Conservation (phyloP, 805 yeast species). For the Cyberlindnera japonica region DNA sequence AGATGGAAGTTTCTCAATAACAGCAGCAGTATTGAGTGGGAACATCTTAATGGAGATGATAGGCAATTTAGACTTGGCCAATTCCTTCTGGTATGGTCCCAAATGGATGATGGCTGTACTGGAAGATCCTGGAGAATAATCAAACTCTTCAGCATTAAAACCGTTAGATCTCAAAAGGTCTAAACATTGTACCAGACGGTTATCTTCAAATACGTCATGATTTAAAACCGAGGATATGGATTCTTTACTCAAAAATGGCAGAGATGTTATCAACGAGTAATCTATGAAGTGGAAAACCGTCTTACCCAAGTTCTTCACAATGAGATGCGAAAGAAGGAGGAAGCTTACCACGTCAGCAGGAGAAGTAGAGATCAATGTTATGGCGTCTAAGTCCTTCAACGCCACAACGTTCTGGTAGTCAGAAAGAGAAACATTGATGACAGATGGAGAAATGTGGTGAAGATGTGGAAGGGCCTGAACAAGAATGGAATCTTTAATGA, state of each 20-base stretch:
- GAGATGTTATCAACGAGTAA: slow-evolving; percentile 19
- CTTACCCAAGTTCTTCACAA: slow-evolving; percentile 44
- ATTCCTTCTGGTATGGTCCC: slow-evolving; percentile 8
- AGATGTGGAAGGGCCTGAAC: slow-evolving; percentile 61
- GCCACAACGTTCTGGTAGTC: slow-evolving; percentile 73
- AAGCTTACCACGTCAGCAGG: slow-evolving; percentile 49
- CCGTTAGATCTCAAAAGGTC: slow-evolving; percentile 26
- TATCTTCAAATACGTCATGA: slow-evolving; percentile 25
- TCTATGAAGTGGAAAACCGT: slow-evolving; percentile 74
- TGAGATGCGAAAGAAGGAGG: slow-evolving; percentile 54
- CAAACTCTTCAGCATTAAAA: slow-evolving; percentile 29
- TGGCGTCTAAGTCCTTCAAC: slow-evolving; percentile 63
- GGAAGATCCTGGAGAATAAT: slow-evolving; percentile 44
- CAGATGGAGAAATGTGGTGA: slow-evolving; percentile 41
- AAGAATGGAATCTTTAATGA: slow-evolving; percentile 50
- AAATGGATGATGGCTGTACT: slow-evolving; percentile 45
- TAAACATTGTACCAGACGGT: slow-evolving; percentile 32
- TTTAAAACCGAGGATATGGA: slow-evolving; percentile 8
- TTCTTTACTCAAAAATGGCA: slow-evolving; percentile 16
- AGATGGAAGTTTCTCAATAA: slow-evolving; percentile 44
- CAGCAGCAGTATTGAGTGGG: slow-evolving; percentile 41
- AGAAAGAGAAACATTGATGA: slow-evolving; percentile 59
- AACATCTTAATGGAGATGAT: slow-evolving; percentile 71
- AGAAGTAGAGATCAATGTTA: slow-evolving; percentile 64
- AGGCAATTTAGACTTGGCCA: slow-evolving; percentile 16